Percentiles rank a stretch among this genome's conserved stretches.
Evolutionary conservation across 2,329 filamentous ascomycete species (phyloP).

Genomic region (Trichoderma semiorbis): DNA sequence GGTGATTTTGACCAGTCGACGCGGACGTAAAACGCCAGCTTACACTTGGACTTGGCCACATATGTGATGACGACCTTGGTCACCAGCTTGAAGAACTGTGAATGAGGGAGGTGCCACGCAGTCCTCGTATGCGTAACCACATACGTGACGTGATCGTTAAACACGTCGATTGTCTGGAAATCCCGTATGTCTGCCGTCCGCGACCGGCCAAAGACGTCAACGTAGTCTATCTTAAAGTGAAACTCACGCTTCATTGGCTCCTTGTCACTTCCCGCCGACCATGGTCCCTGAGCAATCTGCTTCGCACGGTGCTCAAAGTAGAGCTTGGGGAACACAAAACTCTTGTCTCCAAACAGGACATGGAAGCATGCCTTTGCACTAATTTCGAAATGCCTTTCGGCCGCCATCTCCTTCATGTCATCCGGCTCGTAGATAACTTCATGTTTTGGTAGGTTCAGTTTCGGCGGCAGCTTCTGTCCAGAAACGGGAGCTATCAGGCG

Average conservation of each 20-base stretch:
- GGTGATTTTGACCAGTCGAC: constrained; percentile 80
- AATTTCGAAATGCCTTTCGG: constrained; percentile 82
- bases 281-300: constrained; percentile 81
- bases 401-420: constrained; percentile 70
- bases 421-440: constrained; percentile 81
- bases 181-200: constrained; percentile 67
- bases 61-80: constrained; percentile 94
- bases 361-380: constrained; percentile 94
- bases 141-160: constrained; percentile 70
- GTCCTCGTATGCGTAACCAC: constrained; percentile 61
- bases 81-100: constrained; percentile 73
- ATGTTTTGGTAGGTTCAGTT: constrained; percentile 77
- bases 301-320: constrained; percentile 79
- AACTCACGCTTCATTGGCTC: constrained; percentile 75
- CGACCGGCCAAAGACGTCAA: constrained; percentile 61
- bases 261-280: constrained; percentile 61
- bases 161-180: constrained; percentile 80
- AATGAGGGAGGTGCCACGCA: constrained; percentile 82
- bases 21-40: constrained; percentile 80
- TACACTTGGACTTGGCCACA: constrained; percentile 85
- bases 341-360: constrained; percentile 94
- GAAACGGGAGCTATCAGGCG: constrained; percentile 34
- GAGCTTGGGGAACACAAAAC: constrained; percentile 85
- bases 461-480: constrained; percentile 48
- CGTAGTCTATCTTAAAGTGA: constrained; percentile 69